A percentile compares a stretch with the other conserved stretches of the same genome.
Conservation (phyloP, 345 rosid genomes). For the Gossypium raimondii region DNA sequence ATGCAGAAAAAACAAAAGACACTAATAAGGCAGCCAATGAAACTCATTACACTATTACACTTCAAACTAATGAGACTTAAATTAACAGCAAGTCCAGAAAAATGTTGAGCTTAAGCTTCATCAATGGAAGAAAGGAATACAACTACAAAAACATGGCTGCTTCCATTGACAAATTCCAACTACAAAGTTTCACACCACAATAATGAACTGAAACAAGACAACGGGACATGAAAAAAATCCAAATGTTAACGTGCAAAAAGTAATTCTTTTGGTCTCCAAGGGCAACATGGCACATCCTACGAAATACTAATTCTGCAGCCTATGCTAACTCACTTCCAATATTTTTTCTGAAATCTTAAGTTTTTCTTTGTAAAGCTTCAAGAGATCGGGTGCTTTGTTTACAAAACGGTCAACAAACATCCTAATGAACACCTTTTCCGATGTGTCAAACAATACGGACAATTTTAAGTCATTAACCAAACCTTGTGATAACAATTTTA, state of each 20-base stretch:
- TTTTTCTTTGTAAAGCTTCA: slow-evolving; percentile 28
- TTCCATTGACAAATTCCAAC: neutral
- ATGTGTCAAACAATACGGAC: slow-evolving; percentile 26
- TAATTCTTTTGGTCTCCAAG: neutral
- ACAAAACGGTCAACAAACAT: slow-evolving; percentile 32
- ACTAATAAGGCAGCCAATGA: neutral
- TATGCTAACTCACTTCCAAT: neutral
- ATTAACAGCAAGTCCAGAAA: neutral
- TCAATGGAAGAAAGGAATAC: neutral
- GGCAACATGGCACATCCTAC: no score
- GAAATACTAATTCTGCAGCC: no score
- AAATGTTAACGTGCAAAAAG: no score
- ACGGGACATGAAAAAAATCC: neutral
- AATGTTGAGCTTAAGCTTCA: neutral
- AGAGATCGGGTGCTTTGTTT: slow-evolving; percentile 36
- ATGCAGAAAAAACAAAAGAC: neutral
- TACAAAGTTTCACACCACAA: neutral
- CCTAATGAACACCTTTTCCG: slow-evolving; percentile 31
- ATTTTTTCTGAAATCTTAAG: neutral
- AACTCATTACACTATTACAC: no score
- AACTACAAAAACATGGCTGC: neutral
- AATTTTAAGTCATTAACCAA: slow-evolving; percentile 25
- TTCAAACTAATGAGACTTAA: no score
- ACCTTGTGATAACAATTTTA: slow-evolving; percentile 7
- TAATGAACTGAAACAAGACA: neutral